Percentiles rank a stretch among this genome's conserved stretches.
These are phyloP conservation scores for Plasmodium reichenowi DNA, from an alignment of 169 alveolate genomes.

Conservation along the genomic window DNA sequence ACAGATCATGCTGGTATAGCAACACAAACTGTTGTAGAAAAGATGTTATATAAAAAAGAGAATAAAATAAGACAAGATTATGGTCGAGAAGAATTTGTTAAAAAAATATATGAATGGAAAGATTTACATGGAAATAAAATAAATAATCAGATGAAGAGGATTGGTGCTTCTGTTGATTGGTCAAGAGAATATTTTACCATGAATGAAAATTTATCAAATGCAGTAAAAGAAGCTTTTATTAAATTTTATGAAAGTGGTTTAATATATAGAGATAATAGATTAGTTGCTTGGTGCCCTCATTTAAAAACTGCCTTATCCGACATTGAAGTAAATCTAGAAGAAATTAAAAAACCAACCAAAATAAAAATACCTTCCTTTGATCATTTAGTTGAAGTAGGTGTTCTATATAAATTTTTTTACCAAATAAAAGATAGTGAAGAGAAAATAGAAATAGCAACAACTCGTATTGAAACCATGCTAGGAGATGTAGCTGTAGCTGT, in stretches of 20 bases:
- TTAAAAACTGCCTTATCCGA: conserved; percentile 99
- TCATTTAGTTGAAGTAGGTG: conserved; percentile 97
- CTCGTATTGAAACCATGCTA: conserved; percentile 99
- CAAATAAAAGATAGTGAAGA: conserved; percentile 91
- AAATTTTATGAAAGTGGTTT: conserved; percentile 94
- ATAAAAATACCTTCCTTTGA: conserved; percentile 83
- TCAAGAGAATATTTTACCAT: conserved; percentile 98
- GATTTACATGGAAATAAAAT: conserved; percentile 96
- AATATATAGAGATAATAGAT: conserved; percentile 95
- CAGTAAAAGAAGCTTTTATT: conserved; percentile 98
- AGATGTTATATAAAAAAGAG: conserved; percentile 94
- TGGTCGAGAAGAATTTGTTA: conserved; percentile 96
- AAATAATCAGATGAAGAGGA: conserved; percentile 91
- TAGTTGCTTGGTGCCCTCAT: conserved; percentile 99
- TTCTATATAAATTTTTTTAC: conserved; percentile 96
- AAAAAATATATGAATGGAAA: conserved; percentile 98
- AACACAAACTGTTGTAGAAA: conserved; percentile 99
- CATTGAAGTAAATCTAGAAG: conserved; percentile 98
- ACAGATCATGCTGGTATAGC: conserved; percentile 99
- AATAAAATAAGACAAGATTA: conserved; percentile 95
- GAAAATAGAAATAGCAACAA: conserved; percentile 93
- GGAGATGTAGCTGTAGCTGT: conserved; percentile 99
- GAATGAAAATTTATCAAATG: conserved; percentile 92
- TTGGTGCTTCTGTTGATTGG: conserved; percentile 98
- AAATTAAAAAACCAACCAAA: conserved; percentile 92